phyloP scores from a whole-genome alignment of 1,284 basidiomycete species.

The Leccinum subspadiceum region DNA sequence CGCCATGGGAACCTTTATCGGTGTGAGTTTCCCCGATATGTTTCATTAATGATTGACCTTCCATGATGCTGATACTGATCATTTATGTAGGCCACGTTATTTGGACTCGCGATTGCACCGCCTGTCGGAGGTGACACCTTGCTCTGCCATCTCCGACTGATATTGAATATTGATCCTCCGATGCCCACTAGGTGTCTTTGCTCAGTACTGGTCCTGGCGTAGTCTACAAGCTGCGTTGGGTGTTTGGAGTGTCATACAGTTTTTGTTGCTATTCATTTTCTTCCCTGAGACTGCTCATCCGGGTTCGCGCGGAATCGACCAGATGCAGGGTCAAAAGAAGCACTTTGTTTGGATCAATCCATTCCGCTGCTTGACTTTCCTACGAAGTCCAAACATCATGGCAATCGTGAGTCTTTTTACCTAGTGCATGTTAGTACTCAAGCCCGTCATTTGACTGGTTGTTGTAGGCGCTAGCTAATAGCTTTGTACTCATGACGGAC shows the following conservation, averaged over 20 bases:
- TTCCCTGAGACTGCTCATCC: slow-evolving; percentile 74
- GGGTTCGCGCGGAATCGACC: slow-evolving; percentile 46
- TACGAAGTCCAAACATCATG: slow-evolving; percentile 59
- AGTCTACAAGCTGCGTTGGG: slow-evolving; percentile 57
- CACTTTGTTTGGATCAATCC: slow-evolving; percentile 61
- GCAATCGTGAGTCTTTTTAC: slow-evolving; percentile 44
- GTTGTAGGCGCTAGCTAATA: slow-evolving; percentile 41
- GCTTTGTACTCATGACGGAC: slow-evolving; percentile 43
- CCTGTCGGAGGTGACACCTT: slow-evolving; percentile 38
- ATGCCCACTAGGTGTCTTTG: slow-evolving; percentile 36
- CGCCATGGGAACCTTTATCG: slow-evolving; percentile 47
- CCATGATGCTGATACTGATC: not conserved
- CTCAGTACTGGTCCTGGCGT: slow-evolving; percentile 69
- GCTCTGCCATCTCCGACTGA: not conserved
- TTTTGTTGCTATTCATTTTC: slow-evolving; percentile 46
- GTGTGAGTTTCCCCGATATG: slow-evolving; percentile 30
- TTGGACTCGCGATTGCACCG: slow-evolving; percentile 46
- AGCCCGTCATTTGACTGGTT: not conserved
- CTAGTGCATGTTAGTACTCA: not conserved
- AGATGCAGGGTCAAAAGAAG: slow-evolving; percentile 32
- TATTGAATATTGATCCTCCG: slow-evolving; percentile 12
- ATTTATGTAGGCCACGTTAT: slow-evolving; percentile 37
- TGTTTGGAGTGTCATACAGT: slow-evolving; percentile 42
- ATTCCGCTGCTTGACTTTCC: slow-evolving; percentile 47
- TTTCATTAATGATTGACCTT: not conserved